A percentile compares a stretch with the other conserved stretches of the same genome.
Conservation (phyloP, 495 filamentous ascomycete species). For the Trichoderma orchidacearum region DNA sequence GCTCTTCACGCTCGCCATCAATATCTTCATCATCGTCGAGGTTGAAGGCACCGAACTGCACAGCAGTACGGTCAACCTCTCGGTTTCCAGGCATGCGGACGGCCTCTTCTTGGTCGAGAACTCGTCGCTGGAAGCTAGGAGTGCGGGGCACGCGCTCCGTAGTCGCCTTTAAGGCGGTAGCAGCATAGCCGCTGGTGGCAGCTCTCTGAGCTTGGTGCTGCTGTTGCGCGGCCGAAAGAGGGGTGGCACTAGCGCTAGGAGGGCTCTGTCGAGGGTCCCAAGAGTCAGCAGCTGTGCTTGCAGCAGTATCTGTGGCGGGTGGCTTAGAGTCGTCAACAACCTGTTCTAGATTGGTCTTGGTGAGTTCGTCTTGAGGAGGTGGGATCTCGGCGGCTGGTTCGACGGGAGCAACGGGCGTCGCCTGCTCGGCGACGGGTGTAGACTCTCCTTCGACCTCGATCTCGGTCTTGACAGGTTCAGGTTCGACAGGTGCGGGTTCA, state of each 20-base stretch:
- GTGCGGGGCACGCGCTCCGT: constrained; percentile 38
- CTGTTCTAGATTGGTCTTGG: constrained; percentile 82
- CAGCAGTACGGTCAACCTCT: constrained; percentile 81
- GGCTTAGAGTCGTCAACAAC: constrained; percentile 67
- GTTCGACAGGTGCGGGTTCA: constrained; percentile 17
- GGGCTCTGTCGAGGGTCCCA: constrained; percentile 49
- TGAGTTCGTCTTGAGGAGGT: constrained; percentile 73
- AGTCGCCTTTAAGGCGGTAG: constrained; percentile 66
- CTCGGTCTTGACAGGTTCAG: constrained; percentile 16
- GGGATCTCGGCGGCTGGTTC: constrained; percentile 41
- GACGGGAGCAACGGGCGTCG: constrained; percentile 7
- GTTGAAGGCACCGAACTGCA: constrained; percentile 95
- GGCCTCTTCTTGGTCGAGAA: constrained; percentile 89
- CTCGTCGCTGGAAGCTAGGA: constrained; percentile 64
- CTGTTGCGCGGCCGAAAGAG: constrained; percentile 39
- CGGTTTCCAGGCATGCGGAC: constrained; percentile 99
- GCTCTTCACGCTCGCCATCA: constrained; percentile 86
- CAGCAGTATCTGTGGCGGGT: constrained; percentile 64
- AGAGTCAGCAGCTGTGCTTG: constrained; percentile 81
- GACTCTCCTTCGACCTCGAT: constrained; percentile 17
- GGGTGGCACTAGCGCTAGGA: constrained; percentile 37
- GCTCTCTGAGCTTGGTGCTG: constrained; percentile 41
- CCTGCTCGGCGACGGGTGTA: constrained; percentile 11
- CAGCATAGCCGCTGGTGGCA: constrained; percentile 52
- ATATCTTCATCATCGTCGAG: constrained; percentile 70